Base-by-base conservation (phyloP, 1,284 basidiomycete species). In the Rhodotorula sp. region DNA sequence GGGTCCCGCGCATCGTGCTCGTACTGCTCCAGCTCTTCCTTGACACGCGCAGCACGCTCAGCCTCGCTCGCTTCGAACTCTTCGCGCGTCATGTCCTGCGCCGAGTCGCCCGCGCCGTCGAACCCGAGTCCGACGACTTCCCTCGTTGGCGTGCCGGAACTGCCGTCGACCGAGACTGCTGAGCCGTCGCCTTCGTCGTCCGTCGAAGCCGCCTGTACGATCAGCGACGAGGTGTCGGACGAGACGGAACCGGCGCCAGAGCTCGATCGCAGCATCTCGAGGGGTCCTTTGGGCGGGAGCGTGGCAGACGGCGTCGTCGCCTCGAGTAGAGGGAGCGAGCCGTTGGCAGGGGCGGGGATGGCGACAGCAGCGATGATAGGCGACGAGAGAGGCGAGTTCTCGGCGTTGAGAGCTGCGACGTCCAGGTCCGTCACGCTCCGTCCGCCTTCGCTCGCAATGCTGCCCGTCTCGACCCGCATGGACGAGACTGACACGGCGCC, bases 381-480 rank as follows among this genome's bases (percentile, higher is more conserved):
- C 1, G 65, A 71, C 5, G 59, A 69, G 13, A 64, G 62, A 9
- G 59, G 67, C 37, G 64, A 69, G 22, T 46, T 34, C 13, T n/a
- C n/a, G 31, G 6, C 30, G 2, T 30, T 37, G 31, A 31, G 64
- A 2, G 55, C 46, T 24, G 50, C 48, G 24, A 55, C 13, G 40
- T 69, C 64, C 46, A 51, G 47, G 22, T 62, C 62, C 46, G 63
- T 53, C 24, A 62, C 22, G 26, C 55, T 52, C 13, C 44, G 48
- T 24, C 51, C 65, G 16, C 56, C 58, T 30, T 70, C 73, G 61
- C 63, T 67, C 37, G 53, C 57, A 31, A 67, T 30, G 47, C 67
- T 69, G 15, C 73, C 73, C 7, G 65, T 69, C 53, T 74, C 73
- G 61, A 74, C 73, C 31, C 59, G 56, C 70, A 74, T 67, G 1